Percentiles rank a stretch among this genome's conserved stretches.
These are phyloP conservation scores for Backusella sp. DNA, from an alignment of 192 early-diverging fungal genomes.

Conservation along the genomic window DNA sequence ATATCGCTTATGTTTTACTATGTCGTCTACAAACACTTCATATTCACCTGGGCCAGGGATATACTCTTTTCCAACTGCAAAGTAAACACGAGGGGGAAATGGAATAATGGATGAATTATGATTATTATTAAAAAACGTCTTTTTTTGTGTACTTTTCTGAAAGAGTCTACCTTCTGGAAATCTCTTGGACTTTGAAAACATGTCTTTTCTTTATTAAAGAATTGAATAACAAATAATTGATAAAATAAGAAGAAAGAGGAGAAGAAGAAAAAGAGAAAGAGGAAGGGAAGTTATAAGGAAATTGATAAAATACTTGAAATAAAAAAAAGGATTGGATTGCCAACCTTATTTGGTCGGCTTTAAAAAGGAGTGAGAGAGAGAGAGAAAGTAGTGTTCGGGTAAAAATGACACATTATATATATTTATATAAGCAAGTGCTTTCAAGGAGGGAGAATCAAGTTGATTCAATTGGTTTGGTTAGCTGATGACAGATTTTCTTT, in stretches of 20 bases:
- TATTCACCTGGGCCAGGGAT: conserved; percentile 31
- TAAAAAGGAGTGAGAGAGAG: background rate
- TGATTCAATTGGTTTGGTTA: conserved; percentile 6
- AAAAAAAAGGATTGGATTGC: background rate
- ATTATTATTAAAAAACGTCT: background rate
- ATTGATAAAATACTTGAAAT: background rate
- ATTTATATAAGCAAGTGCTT: background rate
- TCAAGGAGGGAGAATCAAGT: background rate
- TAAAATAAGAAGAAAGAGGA: background rate
- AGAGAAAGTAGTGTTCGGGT: background rate
- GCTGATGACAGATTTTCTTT: background rate
- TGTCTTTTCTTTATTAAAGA: background rate
- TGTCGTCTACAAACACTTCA: conserved; percentile 14
- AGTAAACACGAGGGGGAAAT: background rate
- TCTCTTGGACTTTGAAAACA: conserved; percentile 28
- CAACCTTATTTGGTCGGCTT: conserved; percentile 5
- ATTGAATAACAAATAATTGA: background rate
- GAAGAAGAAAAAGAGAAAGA: background rate
- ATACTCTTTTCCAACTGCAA: conserved; percentile 23
- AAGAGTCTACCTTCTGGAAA: conserved; percentile 21
- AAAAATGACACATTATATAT: background rate
- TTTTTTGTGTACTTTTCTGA: background rate
- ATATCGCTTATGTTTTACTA: background rate
- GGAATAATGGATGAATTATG: background rate
- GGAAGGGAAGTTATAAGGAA: background rate